Conservation (phyloP, 2,329 filamentous ascomycete species). For the Fusarium humuli region DNA sequence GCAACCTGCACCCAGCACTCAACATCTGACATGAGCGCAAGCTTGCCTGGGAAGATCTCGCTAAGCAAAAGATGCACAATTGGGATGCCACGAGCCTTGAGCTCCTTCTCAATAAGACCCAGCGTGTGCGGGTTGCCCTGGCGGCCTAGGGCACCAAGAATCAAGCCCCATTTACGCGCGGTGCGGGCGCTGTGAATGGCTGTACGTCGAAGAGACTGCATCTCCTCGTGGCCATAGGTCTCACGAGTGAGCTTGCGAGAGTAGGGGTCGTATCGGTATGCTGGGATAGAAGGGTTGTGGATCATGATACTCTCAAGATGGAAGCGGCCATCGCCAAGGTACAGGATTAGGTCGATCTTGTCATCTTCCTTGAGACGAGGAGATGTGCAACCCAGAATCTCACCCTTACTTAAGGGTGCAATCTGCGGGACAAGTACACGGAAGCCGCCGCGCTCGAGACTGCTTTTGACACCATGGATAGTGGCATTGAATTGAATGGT, state of each 20-base stretch:
- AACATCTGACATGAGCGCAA: slow-evolving; percentile 92
- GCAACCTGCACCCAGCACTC: slow-evolving; percentile 99
- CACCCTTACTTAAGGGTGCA: slow-evolving; percentile 89
- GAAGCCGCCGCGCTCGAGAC: slow-evolving; percentile 86
- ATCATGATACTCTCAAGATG: slow-evolving; percentile 99
- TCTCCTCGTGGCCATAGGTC: slow-evolving; percentile 90
- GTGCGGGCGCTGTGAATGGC: slow-evolving; percentile 81
- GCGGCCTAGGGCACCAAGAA: slow-evolving; percentile 89
- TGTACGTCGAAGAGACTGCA: slow-evolving; percentile 81
- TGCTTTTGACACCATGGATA: slow-evolving; percentile 83
- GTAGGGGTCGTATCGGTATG: slow-evolving; percentile 97
- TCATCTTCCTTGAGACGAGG: slow-evolving; percentile 72
- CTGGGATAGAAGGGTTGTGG: slow-evolving; percentile 89
- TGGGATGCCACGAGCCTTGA: slow-evolving; percentile 78
- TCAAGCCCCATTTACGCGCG: slow-evolving; percentile 93
- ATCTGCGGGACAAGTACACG: slow-evolving; percentile 91
- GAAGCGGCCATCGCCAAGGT: slow-evolving; percentile 92
- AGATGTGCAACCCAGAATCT: slow-evolving; percentile 97
- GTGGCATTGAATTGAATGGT: slow-evolving; percentile 99
- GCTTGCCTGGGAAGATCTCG: slow-evolving; percentile 96
- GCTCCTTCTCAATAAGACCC: slow-evolving; percentile 81
- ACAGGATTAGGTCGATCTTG: slow-evolving; percentile 81
- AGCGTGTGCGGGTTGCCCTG: slow-evolving; percentile 97
- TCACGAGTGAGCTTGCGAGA: slow-evolving; percentile 91
- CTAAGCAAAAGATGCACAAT: slow-evolving; percentile 88